Conservation (phyloP, 306 rosid species). For the Neltuma alba region DNA sequence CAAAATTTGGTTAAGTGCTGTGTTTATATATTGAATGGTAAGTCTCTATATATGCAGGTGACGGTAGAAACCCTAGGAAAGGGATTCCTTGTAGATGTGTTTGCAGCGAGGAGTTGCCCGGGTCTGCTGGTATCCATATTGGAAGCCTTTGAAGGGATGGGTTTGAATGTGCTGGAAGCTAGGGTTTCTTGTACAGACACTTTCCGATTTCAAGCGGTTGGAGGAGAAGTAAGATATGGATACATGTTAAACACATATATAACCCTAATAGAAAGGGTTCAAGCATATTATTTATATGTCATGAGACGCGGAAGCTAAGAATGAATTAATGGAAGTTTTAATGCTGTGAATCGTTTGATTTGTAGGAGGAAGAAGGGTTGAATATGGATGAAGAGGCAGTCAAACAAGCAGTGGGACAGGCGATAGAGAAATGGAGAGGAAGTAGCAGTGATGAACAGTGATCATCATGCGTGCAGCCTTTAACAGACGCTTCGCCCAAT, state of each 20-base stretch:
- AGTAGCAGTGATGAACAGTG: conserved; percentile 20
- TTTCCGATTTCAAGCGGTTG: conserved; percentile 72
- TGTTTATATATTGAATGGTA: neutral
- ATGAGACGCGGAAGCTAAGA: neutral
- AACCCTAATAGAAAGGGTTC: neutral
- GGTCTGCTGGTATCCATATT: conserved; percentile 72
- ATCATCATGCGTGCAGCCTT: neutral
- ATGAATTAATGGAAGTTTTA: conserved; percentile 1
- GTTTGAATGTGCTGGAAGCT: conserved; percentile 73
- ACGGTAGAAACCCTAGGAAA: conserved; percentile 70
- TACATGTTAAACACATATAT: neutral
- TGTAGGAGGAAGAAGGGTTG: conserved; percentile 44
- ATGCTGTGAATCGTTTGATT: conserved; percentile 1
- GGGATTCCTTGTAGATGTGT: conserved; percentile 63
- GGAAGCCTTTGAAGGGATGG: conserved; percentile 73
- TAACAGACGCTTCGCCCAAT: neutral
- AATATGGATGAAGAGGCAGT: conserved; percentile 46
- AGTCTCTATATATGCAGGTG: conserved; percentile 44
- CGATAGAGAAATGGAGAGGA: conserved; percentile 49
- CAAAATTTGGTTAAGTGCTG: neutral
- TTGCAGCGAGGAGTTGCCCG: conserved; percentile 63
- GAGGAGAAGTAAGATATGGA: conserved; percentile 67
- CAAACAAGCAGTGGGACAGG: conserved; percentile 49
- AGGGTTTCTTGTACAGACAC: conserved; percentile 78
- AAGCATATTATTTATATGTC: neutral